Evolutionary conservation across 371 early-diverging fungal genomes (phyloP).

Genomic region (Rhizopus sp.): DNA sequence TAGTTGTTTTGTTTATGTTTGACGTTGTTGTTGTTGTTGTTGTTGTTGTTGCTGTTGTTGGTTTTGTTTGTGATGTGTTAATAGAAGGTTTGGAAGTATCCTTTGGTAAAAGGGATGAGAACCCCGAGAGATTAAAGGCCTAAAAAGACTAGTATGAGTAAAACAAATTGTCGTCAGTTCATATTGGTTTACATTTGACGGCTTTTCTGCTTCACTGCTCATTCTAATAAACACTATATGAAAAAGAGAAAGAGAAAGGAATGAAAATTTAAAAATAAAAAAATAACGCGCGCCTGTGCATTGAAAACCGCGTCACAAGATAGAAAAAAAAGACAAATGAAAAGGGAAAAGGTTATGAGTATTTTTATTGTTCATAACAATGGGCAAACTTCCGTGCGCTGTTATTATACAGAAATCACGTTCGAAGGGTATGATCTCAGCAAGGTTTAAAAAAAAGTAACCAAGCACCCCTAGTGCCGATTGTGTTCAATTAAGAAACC

Average conservation of each 20-base stretch:
- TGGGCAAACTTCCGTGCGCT: conserved; percentile 45
- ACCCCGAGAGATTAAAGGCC: too few species aligned
- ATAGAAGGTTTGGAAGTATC: too few species aligned
- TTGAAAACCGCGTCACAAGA: conserved; percentile 7
- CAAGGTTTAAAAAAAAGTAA: conserved; percentile 25
- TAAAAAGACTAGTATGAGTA: too few species aligned
- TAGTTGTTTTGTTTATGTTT: neutral
- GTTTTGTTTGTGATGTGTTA: neutral
- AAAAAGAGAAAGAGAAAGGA: conserved; percentile 15
- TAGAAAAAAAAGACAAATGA: neutral
- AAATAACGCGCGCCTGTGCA: neutral
- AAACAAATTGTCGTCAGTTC: too few species aligned
- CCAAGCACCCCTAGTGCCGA: conserved; percentile 51
- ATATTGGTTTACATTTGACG: too few species aligned
- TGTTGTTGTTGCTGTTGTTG: neutral
- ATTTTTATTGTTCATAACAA: conserved; percentile 6
- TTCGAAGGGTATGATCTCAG: conserved; percentile 52
- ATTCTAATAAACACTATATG: conserved; percentile 1
- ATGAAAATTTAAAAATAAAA: conserved; percentile 18
- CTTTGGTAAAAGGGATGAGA: too few species aligned
- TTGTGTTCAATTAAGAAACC: conserved; percentile 14
- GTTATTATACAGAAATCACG: conserved; percentile 49
- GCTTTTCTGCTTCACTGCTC: conserved; percentile 7
- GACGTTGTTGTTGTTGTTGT: neutral
- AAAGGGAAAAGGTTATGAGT: conserved; percentile 3